Conservation (phyloP, 176 grass and related monocot species). For the Pharus latifolius region DNA sequence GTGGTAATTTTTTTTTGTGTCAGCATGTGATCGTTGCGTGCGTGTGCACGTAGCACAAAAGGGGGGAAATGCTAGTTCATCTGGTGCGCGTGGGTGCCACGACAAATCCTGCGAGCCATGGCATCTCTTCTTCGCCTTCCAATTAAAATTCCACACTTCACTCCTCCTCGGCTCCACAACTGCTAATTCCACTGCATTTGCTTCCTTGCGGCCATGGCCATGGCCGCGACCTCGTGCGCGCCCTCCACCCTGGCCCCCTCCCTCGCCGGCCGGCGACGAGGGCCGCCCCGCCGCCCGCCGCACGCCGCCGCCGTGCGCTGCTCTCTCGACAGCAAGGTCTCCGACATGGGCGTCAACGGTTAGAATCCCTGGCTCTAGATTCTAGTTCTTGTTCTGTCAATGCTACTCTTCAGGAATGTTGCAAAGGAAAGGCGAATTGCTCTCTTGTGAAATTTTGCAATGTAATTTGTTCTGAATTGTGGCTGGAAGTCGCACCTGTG, state of each 20-base stretch:
- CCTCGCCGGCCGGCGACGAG: slow-evolving; percentile 1
- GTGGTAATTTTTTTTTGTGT: too few species aligned
- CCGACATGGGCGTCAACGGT: slow-evolving; percentile 88
- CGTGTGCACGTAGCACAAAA: too few species aligned
- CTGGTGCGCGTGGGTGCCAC: too few species aligned
- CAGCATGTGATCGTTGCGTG: too few species aligned
- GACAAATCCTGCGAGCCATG: slow-evolving; percentile 29
- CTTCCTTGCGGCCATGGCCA: slow-evolving; percentile 27
- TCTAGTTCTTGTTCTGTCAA: neutral
- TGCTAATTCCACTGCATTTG: neutral
- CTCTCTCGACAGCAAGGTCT: slow-evolving; percentile 84
- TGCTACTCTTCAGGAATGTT: neutral
- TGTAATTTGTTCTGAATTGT: neutral
- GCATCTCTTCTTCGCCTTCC: slow-evolving; percentile 15
- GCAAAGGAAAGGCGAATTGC: neutral
- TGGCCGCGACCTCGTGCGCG: slow-evolving; percentile 58
- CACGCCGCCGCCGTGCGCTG: slow-evolving; percentile 14
- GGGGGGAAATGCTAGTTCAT: too few species aligned
- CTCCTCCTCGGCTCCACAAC: slow-evolving; percentile 10
- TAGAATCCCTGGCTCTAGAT: neutral
- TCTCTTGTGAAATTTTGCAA: neutral
- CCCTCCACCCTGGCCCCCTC: slow-evolving; percentile 19
- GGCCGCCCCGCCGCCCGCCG: neutral
- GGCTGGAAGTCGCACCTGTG: neutral
- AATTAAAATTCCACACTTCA: too few species aligned